These are phyloP conservation scores for Penicillium italicum DNA, from an alignment of 2,329 filamentous ascomycete species.

Conservation along the genomic window DNA sequence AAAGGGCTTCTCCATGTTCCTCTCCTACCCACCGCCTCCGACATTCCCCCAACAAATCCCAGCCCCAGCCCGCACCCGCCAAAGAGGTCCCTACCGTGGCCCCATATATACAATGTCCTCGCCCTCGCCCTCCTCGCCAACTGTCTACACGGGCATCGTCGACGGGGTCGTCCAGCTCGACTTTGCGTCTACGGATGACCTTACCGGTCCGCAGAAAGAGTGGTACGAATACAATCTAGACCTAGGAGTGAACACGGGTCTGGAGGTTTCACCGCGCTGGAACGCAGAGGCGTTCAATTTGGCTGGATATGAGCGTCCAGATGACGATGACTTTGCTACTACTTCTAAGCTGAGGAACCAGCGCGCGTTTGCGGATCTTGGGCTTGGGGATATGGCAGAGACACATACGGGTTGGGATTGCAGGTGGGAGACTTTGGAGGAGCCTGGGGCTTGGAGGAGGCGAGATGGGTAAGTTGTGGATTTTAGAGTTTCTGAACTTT, in stretches of 20 bases:
- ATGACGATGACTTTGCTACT: conserved; percentile 29
- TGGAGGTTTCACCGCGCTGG: not conserved
- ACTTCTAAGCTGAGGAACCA: conserved; percentile 38
- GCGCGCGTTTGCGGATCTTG: conserved; percentile 26
- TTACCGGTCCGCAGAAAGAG: conserved; percentile 26
- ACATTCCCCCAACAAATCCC: conserved; percentile 7
- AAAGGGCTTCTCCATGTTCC: conserved; percentile 44
- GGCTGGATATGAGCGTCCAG: conserved; percentile 45
- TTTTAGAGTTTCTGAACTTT: not conserved
- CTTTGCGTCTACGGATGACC: conserved; percentile 44
- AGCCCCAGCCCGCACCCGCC: conserved; percentile 5
- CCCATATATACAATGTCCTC: conserved; percentile 46
- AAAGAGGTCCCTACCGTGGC: conserved; percentile 38
- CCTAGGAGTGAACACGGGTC: conserved; percentile 21
- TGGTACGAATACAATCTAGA: conserved; percentile 37
- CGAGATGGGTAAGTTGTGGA: conserved; percentile 6
- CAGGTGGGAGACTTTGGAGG: conserved; percentile 34
- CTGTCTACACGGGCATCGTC: conserved; percentile 45
- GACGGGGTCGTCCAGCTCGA: conserved; percentile 44
- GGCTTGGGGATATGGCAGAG: conserved; percentile 20
- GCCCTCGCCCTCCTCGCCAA: conserved; percentile 44
- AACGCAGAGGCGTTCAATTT: conserved; percentile 33
- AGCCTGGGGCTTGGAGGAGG: conserved; percentile 31
- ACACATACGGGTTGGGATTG: conserved; percentile 37
- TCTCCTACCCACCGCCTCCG: conserved; percentile 31